Percentiles rank a stretch among this genome's conserved stretches.
These are phyloP conservation scores for Insectozyma bohioensis DNA, from an alignment of 1,139 yeast species.

Conservation along the genomic window DNA sequence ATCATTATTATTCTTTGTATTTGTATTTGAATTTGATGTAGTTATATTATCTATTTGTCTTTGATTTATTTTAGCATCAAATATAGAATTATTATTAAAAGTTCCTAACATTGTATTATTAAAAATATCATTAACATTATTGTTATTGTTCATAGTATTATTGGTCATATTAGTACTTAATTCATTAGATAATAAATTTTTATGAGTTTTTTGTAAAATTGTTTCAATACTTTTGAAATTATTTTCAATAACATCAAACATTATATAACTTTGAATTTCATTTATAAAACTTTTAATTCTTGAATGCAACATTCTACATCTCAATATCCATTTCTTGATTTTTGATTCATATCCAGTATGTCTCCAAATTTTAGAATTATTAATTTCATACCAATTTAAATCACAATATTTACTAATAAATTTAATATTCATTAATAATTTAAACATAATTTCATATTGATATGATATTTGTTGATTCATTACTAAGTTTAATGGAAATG, in stretches of 20 bases:
- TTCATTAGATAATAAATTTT: constrained; percentile 10
- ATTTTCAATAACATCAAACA: constrained; percentile 59
- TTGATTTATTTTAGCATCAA: constrained; percentile 27
- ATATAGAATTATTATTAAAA: constrained; percentile 24
- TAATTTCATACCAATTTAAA: constrained; percentile 72
- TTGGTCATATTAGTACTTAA: constrained; percentile 9
- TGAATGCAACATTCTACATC: constrained; percentile 57
- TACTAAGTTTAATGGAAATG: constrained; percentile 83
- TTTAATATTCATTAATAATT: constrained; percentile 65
- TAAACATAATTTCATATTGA: constrained; percentile 78
- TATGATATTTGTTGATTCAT: constrained; percentile 68
- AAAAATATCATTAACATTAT: constrained; percentile 5
- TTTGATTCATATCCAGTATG: constrained; percentile 40
- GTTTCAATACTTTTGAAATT: constrained; percentile 48
- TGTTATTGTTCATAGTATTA: too few relatives aligned
- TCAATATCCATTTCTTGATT: constrained; percentile 55
- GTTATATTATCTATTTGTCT: background rate
- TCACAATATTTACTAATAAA: constrained; percentile 61
- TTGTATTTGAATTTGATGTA: constrained; percentile 2
- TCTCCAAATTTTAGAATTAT: constrained; percentile 68
- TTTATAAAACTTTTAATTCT: constrained; percentile 63
- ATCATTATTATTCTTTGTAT: constrained; percentile 6
- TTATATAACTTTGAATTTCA: constrained; percentile 56
- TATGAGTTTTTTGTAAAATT: constrained; percentile 21
- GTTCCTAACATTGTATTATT: constrained; percentile 9